These are phyloP conservation scores for Diaporthe ampelina DNA, from an alignment of 2,329 filamentous ascomycete species.

Conservation along the genomic window DNA sequence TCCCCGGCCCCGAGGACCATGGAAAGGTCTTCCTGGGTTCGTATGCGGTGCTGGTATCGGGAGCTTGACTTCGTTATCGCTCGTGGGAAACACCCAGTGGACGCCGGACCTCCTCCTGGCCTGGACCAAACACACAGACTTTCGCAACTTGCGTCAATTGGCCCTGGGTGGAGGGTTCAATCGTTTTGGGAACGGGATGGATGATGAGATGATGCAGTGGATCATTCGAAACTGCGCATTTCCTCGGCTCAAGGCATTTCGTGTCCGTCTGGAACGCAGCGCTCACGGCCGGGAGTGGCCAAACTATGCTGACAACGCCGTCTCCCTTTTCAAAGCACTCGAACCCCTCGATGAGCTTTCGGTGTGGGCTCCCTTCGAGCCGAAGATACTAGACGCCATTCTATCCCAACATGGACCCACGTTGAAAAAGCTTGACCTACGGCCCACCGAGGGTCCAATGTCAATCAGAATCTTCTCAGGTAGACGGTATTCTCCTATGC, in stretches of 20 bases:
- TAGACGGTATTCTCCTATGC: background rate
- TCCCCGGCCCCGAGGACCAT: background rate
- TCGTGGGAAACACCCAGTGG: background rate
- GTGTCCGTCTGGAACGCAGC: background rate
- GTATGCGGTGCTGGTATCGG: background rate
- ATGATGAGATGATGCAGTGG: background rate
- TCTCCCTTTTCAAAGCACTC: conserved; percentile 7
- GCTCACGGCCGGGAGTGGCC: background rate
- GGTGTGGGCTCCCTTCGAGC: conserved; percentile 2
- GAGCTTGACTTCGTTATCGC: conserved; percentile 21
- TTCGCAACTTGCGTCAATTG: conserved; percentile 8
- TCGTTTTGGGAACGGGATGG: background rate
- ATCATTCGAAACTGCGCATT: conserved; percentile 14
- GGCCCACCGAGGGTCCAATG: background rate
- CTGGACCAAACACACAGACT: conserved; percentile 30
- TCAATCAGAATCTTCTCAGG: background rate
- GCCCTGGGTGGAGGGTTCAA: conserved; percentile 7
- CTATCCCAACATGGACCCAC: conserved; percentile 16
- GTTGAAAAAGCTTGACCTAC: conserved; percentile 3
- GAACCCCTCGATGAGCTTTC: conserved; percentile 30
- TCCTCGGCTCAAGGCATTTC: conserved; percentile 16
- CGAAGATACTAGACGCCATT: conserved; percentile 11
- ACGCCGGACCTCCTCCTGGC: background rate
- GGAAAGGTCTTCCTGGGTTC: conserved; percentile 32
- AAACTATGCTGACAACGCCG: background rate